Conservation (phyloP, 2,329 filamentous ascomycete genomes). For the Fusarium camptoceras region DNA sequence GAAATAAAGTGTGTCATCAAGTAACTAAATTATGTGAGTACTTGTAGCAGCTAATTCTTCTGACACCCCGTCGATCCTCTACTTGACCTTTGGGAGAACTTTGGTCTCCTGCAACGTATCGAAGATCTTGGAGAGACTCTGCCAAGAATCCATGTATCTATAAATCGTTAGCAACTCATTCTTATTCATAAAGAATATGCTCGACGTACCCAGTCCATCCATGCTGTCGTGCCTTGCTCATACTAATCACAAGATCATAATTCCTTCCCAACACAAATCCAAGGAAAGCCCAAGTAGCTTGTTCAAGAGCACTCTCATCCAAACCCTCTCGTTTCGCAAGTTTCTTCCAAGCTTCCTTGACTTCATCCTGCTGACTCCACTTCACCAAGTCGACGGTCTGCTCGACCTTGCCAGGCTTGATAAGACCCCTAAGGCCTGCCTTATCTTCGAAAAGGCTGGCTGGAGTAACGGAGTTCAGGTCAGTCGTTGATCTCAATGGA, state of each 20-base stretch:
- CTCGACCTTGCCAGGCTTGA: background rate
- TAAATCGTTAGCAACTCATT: background rate
- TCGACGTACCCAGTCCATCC: constrained; percentile 5
- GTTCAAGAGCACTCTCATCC: constrained; percentile 2
- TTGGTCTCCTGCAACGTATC: background rate
- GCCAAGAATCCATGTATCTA: constrained; percentile 11
- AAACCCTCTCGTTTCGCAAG: background rate
- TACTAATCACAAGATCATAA: constrained; percentile 11
- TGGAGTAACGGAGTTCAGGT: background rate
- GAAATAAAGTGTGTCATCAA: background rate
- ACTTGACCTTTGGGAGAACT: background rate
- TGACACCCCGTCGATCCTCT: too few relatives aligned
- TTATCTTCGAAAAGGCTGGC: background rate
- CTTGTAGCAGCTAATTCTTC: background rate
- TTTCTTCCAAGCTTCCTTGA: constrained; percentile 4
- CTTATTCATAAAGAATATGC: rapidly evolving
- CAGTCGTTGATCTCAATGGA: background rate
- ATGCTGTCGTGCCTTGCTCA: constrained; percentile 3
- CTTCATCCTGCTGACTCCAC: constrained; percentile 3
- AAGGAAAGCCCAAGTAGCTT: constrained; percentile 10
- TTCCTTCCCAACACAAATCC: constrained; percentile 9
- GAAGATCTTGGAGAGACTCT: background rate
- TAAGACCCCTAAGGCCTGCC: background rate
- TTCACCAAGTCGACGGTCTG: background rate
- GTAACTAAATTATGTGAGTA: background rate